Conservation (phyloP, 1,284 basidiomycete genomes). For the Ustilago nuda region DNA sequence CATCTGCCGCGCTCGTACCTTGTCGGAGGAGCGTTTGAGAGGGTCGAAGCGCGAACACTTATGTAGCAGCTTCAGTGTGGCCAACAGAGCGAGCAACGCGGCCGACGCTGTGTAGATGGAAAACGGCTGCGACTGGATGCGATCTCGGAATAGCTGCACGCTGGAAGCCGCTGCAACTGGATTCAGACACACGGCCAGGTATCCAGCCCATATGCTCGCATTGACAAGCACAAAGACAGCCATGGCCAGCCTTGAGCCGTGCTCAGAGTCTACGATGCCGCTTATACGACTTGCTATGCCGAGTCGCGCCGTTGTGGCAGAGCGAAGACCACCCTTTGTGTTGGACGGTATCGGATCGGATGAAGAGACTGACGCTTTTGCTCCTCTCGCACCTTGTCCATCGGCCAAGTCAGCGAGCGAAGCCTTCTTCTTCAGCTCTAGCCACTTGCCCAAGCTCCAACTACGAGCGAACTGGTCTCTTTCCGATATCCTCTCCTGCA, state of each 20-base stretch:
- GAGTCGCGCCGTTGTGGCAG: too few species aligned
- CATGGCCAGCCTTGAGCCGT: slow-evolving; percentile 7
- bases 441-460: slow-evolving; percentile 51
- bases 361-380: background rate
- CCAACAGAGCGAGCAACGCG: background rate
- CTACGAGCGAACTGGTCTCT: slow-evolving; percentile 47
- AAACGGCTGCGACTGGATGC: background rate
- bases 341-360: too few species aligned
- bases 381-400: background rate
- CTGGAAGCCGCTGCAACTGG: background rate
- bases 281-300: background rate
- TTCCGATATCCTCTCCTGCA: slow-evolving; percentile 35
- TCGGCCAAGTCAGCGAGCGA: background rate
- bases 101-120: slow-evolving; percentile 6
- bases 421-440: slow-evolving; percentile 39
- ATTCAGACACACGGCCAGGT: slow-evolving; percentile 4
- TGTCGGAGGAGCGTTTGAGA: slow-evolving; percentile 23
- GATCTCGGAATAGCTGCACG: background rate
- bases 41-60: slow-evolving; percentile 14
- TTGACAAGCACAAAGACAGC: slow-evolving; percentile 14
- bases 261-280: background rate
- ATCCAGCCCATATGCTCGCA: slow-evolving; percentile 10
- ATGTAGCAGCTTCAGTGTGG: slow-evolving; percentile 8
- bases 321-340: too few species aligned
- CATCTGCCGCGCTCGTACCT: slow-evolving; percentile 19